Conservation (phyloP, 371 early-diverging fungal species). For the Rhizopus arrhizus region DNA sequence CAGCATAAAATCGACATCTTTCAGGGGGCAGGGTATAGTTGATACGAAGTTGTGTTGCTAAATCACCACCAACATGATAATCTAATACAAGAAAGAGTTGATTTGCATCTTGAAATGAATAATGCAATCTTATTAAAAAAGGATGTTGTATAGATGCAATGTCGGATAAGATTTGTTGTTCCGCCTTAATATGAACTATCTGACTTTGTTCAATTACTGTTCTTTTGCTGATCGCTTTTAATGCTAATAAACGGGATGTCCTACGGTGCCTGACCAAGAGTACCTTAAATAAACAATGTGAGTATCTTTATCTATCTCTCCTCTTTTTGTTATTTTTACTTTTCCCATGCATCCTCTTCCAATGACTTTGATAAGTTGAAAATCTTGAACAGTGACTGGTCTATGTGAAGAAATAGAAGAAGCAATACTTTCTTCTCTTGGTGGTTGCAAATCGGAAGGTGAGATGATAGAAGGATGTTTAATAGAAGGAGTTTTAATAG, state of each 20-base stretch:
- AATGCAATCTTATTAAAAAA: slow-evolving; percentile 92
- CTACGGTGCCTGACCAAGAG: slow-evolving; percentile 80
- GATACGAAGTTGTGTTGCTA: slow-evolving; percentile 57
- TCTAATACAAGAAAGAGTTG: slow-evolving; percentile 96
- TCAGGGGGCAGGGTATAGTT: slow-evolving; percentile 39
- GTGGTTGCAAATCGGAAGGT: slow-evolving; percentile 2
- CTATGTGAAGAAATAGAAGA: slow-evolving; percentile 6
- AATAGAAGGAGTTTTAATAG: slow-evolving; percentile 1
- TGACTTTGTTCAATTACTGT: slow-evolving; percentile 86
- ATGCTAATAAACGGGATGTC: slow-evolving; percentile 73
- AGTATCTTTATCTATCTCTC: neutral
- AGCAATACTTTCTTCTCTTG: neutral
- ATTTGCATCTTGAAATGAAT: slow-evolving; percentile 90
- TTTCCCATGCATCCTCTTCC: slow-evolving; percentile 62
- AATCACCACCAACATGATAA: slow-evolving; percentile 83
- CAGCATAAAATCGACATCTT: slow-evolving; percentile 70
- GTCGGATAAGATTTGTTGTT: slow-evolving; percentile 55
- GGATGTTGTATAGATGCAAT: slow-evolving; percentile 72
- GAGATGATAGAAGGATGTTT: slow-evolving; percentile 10
- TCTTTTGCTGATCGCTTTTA: slow-evolving; percentile 96
- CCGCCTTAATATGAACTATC: slow-evolving; percentile 68
- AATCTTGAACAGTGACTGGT: slow-evolving; percentile 45
- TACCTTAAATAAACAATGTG: slow-evolving; percentile 48
- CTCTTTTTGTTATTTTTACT: slow-evolving; percentile 10
- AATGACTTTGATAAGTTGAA: slow-evolving; percentile 54